Conservation (phyloP, 257 asterid species). For the Ilex aquifolium region DNA sequence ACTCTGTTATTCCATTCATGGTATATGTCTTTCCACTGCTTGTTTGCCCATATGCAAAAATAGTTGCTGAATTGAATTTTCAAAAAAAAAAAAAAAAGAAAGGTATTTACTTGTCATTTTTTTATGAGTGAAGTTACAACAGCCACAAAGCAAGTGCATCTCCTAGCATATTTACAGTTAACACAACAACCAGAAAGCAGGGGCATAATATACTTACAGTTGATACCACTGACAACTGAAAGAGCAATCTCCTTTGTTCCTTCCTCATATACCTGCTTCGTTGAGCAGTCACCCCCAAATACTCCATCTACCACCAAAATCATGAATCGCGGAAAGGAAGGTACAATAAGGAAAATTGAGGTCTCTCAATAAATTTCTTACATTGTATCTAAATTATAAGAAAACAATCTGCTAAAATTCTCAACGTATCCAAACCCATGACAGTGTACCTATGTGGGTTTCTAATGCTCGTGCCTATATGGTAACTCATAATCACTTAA, state of each 20-base stretch:
- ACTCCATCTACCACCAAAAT: slow-evolving; percentile 33
- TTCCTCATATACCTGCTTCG: slow-evolving; percentile 80
- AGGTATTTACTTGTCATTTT: neutral
- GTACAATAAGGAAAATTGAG: slow-evolving; percentile 7
- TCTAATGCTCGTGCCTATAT: neutral
- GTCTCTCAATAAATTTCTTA: neutral
- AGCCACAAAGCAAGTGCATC: slow-evolving; percentile 11
- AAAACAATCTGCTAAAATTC: slow-evolving; percentile 7
- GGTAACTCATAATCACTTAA: neutral
- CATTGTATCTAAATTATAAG: slow-evolving; percentile 4
- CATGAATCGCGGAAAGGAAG: neutral
- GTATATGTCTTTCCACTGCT: slow-evolving; percentile 99
- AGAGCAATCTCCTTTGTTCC: slow-evolving; percentile 87
- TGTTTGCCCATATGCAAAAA: slow-evolving; percentile 98
- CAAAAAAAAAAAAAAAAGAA: slow-evolving; percentile 14
- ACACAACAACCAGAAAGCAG: slow-evolving; percentile 2
- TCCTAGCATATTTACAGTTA: neutral
- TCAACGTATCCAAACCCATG: slow-evolving; percentile 1
- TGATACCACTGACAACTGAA: slow-evolving; percentile 83
- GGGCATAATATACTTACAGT: slow-evolving; percentile 62
- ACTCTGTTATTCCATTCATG: slow-evolving; percentile 96
- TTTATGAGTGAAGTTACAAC: neutral
- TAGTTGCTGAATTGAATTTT: slow-evolving; percentile 60
- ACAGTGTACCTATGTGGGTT: neutral
- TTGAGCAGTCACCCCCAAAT: slow-evolving; percentile 77